Conservation (phyloP, 345 rosid species). For the Sisymbrium altissimum region DNA sequence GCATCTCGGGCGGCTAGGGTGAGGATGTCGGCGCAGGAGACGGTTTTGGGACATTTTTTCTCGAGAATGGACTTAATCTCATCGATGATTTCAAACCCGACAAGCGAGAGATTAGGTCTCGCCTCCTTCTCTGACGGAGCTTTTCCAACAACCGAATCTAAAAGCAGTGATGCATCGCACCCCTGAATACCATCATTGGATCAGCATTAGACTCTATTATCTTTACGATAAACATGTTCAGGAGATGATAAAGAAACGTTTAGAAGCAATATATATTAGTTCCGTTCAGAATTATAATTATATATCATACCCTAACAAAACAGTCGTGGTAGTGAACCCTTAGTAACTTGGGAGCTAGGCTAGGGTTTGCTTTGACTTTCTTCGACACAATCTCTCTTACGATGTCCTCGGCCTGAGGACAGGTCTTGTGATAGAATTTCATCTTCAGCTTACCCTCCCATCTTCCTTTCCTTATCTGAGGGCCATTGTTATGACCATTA, state of each 20-base stretch:
- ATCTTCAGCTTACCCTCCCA: slow-evolving; percentile 25
- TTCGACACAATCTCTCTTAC: slow-evolving; percentile 35
- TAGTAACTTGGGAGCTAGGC: slow-evolving; percentile 47
- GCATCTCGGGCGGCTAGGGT: slow-evolving; percentile 65
- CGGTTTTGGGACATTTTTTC: slow-evolving; percentile 40
- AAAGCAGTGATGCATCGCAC: slow-evolving; percentile 57
- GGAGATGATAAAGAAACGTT: neutral
- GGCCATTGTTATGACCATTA: neutral
- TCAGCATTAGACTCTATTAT: neutral
- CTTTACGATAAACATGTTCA: neutral
- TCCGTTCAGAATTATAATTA: neutral
- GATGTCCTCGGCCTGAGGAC: slow-evolving; percentile 40
- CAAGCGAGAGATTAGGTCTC: slow-evolving; percentile 42
- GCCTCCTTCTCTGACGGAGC: slow-evolving; percentile 51
- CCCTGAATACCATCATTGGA: slow-evolving; percentile 36
- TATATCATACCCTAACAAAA: slow-evolving; percentile 49
- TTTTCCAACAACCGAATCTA: slow-evolving; percentile 36
- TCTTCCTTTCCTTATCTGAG: slow-evolving; percentile 9
- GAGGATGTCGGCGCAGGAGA: slow-evolving; percentile 63
- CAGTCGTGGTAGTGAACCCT: slow-evolving; percentile 69
- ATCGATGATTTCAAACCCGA: slow-evolving; percentile 57
- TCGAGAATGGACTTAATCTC: slow-evolving; percentile 51
- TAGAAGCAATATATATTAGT: neutral
- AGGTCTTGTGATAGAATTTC: slow-evolving; percentile 27
- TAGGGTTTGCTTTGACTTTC: slow-evolving; percentile 29